Base-by-base conservation (phyloP, 345 rosid genomes). In the Euclidium syriacum region DNA sequence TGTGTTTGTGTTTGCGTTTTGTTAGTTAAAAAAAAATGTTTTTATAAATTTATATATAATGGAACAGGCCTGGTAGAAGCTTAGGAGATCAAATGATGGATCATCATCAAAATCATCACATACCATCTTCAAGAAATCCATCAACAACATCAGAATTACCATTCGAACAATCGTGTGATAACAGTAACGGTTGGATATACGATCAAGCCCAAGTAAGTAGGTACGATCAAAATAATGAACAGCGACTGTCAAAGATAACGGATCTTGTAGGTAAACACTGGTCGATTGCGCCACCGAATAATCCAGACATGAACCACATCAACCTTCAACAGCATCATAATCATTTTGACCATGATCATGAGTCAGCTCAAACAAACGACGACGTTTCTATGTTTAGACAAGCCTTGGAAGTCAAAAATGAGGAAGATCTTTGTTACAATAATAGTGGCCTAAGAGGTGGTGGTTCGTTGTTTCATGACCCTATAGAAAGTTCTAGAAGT, bases 231-330 rank as follows among this genome's bases (percentile, higher is more conserved):
- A 27, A 72, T 61, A 32, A 73, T 67, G 30, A 51, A 12, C 80
- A 75, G 61, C 71, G 87, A 55, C 33, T 82, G 11, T 76, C 74
- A 54, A 84, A 77, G 76, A 42, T 78, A 19, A 73, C 83, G 12
- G 81, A 77, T 59, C 73, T 78, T 38, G 88, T 82, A 52, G 76
- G 75, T 69, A 80, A 70, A 26, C 64, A 83, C 73, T 87, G 88
- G 91, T 81, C 87, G 0, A 83, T 87, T 42, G 90, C 88, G 1
- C 90, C 88, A 5, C 88, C 90, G 0, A 61, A 62, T 52, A 78
- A 79, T 67, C 73, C 78, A 1, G 79, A 83, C 64, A 62, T 78
- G 50, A 53, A 59, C 73, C 64, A 47, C n/a, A 20, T 16, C 11
- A 63, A 57, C 55, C 33, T 56, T 62, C 68, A 62, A 27, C 74